These are phyloP conservation scores for Aspergillus tanneri DNA, from an alignment of 2,329 filamentous ascomycete species.

Conservation along the genomic window DNA sequence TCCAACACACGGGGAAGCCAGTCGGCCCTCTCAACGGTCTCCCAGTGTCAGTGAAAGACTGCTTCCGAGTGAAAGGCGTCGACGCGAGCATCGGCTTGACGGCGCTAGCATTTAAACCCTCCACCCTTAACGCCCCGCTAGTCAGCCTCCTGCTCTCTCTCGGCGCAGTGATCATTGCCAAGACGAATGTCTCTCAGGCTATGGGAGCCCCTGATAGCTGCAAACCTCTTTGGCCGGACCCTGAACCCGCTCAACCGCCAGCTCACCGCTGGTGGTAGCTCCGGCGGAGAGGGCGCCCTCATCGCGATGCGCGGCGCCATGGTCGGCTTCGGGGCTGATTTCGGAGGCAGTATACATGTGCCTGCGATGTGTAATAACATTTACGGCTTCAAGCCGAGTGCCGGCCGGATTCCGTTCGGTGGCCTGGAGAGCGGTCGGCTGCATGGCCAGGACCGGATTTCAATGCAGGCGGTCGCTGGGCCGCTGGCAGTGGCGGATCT, in stretches of 20 bases:
- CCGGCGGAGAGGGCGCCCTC: conserved; percentile 64
- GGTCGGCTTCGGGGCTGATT: conserved; percentile 63
- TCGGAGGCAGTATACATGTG: conserved; percentile 50
- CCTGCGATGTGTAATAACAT: conserved; percentile 53
- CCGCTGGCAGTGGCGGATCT: conserved; percentile 44
- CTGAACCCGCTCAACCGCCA: conserved; percentile 63
- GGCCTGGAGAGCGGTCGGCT: conserved; percentile 51
- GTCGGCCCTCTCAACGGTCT: conserved; percentile 63
- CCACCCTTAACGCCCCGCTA: conserved; percentile 55
- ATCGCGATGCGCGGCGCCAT: conserved; percentile 59
- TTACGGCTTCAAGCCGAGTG: conserved; percentile 53
- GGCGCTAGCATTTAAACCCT: conserved; percentile 60
- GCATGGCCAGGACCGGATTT: conserved; percentile 49
- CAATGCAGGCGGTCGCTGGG: conserved; percentile 51
- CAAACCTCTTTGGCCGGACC: conserved; percentile 62
- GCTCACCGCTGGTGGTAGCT: conserved; percentile 63
- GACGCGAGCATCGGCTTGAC: conserved; percentile 59
- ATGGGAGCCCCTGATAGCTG: conserved; percentile 54
- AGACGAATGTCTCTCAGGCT: conserved; percentile 67
- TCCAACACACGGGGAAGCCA: conserved; percentile 39
- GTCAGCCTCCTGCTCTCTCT: conserved; percentile 58
- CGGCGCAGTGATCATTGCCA: conserved; percentile 67
- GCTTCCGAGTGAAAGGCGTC: conserved; percentile 48
- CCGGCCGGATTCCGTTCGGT: conserved; percentile 51
- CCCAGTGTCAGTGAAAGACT: conserved; percentile 54